Percentiles rank a stretch among this genome's conserved stretches.
phyloP scores from a whole-genome alignment of 495 filamentous ascomycete genomes.

The Penicillium coprophilum region DNA sequence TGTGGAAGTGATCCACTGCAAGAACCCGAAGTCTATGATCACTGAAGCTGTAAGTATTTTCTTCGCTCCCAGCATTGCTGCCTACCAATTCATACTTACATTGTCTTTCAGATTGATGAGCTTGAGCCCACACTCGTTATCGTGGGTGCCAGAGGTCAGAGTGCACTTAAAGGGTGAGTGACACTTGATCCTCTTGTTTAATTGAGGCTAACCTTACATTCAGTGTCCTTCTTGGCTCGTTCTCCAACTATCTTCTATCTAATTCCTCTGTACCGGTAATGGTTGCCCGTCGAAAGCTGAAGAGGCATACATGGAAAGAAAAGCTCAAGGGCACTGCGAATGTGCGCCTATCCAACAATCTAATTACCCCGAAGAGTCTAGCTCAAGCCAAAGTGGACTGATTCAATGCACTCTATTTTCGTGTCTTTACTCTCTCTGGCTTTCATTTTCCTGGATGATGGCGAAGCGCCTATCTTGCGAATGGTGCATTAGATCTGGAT shows the following conservation, averaged over 20 bases:
- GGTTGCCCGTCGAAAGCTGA: conserved; percentile 80
- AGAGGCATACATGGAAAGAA: conserved; percentile 67
- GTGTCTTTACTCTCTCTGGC: background rate
- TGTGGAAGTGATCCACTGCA: conserved; percentile 97
- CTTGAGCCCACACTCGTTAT: conserved; percentile 91
- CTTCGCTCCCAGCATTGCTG: background rate
- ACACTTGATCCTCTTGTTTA: background rate
- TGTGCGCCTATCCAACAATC: conserved; percentile 69
- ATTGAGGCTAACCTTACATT: conserved; percentile 13
- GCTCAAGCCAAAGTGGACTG: conserved; percentile 66
- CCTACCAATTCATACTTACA: conserved; percentile 20
- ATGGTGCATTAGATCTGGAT: background rate
- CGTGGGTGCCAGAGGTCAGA: conserved; percentile 83
- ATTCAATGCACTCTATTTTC: conserved; percentile 11
- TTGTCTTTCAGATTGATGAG: conserved; percentile 68
- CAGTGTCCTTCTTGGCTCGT: conserved; percentile 89
- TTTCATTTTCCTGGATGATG: conserved; percentile 13
- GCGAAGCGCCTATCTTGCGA: conserved; percentile 4
- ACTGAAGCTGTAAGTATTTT: conserved; percentile 65
- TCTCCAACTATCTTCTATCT: conserved; percentile 94
- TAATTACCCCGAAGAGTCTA: conserved; percentile 62
- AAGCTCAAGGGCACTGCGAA: conserved; percentile 46
- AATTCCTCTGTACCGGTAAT: conserved; percentile 96
- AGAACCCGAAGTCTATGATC: conserved; percentile 83
- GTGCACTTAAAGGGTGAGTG: conserved; percentile 86